Percentiles rank a stretch among this genome's conserved stretches.
Conservation (phyloP, 306 rosid genomes). For the Cucumis melo region DNA sequence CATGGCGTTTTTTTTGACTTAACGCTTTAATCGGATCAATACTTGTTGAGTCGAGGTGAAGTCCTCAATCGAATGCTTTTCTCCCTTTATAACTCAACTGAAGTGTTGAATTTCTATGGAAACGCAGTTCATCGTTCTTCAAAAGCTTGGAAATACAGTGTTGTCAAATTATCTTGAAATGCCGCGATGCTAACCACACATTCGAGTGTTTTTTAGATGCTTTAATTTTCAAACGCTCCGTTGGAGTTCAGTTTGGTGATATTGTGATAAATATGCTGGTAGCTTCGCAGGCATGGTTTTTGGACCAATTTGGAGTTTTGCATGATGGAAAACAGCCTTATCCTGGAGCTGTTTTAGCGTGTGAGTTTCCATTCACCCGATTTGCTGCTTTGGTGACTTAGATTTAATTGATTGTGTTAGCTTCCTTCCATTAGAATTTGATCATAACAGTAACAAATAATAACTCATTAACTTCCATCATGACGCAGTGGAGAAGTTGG, state of each 20-base stretch:
- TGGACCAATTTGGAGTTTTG: slow-evolving; percentile 94
- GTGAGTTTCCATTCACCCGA: slow-evolving; percentile 24
- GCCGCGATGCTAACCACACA: not conserved
- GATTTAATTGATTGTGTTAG: not conserved
- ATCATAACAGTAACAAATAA: not conserved
- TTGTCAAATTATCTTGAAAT: not conserved
- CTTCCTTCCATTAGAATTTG: not conserved
- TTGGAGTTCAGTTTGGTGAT: not conserved
- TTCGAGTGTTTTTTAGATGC: not conserved
- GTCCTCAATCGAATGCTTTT: not conserved
- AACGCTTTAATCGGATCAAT: not conserved
- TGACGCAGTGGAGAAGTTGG: slow-evolving; percentile 60
- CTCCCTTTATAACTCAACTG: not conserved
- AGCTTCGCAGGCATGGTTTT: slow-evolving; percentile 62
- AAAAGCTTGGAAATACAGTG: not conserved
- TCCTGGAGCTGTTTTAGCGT: slow-evolving; percentile 63
- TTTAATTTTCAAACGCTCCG: not conserved
- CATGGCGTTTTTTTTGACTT: not conserved
- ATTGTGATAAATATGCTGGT: not conserved
- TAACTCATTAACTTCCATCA: not conserved
- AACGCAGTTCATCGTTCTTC: not conserved
- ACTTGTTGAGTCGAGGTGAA: not conserved
- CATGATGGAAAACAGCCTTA: slow-evolving; percentile 94
- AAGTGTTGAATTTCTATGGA: not conserved
- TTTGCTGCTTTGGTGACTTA: not conserved